phyloP scores from a whole-genome alignment of 202 grass and related monocot genomes.

The Schoenoplectus triqueter region DNA sequence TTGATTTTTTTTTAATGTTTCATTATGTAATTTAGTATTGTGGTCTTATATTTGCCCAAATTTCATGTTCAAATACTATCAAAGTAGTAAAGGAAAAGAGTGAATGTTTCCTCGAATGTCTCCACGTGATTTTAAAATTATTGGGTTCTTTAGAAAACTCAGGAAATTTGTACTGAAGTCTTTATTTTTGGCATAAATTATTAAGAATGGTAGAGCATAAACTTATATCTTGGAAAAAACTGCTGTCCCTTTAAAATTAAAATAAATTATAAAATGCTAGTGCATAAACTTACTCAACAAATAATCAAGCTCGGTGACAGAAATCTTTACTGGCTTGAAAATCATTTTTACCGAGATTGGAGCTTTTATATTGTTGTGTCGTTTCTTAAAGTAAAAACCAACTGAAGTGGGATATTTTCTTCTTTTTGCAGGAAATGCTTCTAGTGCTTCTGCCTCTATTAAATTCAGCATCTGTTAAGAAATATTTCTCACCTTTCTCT shows the following conservation, averaged over 20 bases:
- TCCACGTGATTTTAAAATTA: neutral
- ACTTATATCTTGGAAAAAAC: neutral
- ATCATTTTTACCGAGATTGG: neutral
- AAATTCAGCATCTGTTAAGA: constrained; percentile 86
- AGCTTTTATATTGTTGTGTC: neutral
- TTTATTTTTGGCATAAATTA: neutral
- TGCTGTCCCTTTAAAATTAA: neutral
- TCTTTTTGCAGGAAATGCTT: constrained; percentile 84
- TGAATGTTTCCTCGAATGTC: neutral
- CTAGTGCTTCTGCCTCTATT: constrained; percentile 96
- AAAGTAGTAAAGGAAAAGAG: neutral
- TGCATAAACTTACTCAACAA: neutral
- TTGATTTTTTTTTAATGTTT: constrained; percentile 1
- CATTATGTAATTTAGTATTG: neutral
- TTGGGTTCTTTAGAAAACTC: neutral
- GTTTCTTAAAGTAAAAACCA: neutral
- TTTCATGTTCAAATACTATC: neutral
- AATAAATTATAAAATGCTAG: neutral
- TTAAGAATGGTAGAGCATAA: neutral
- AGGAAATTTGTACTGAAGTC: neutral
- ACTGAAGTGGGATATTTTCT: neutral
- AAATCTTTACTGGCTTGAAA: neutral
- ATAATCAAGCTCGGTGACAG: neutral
- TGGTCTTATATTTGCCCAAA: neutral
- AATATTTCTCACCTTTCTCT: constrained; percentile 89